phyloP scores from a whole-genome alignment of 352 stramenopile genomes.

The Lagenidium giganteum region DNA sequence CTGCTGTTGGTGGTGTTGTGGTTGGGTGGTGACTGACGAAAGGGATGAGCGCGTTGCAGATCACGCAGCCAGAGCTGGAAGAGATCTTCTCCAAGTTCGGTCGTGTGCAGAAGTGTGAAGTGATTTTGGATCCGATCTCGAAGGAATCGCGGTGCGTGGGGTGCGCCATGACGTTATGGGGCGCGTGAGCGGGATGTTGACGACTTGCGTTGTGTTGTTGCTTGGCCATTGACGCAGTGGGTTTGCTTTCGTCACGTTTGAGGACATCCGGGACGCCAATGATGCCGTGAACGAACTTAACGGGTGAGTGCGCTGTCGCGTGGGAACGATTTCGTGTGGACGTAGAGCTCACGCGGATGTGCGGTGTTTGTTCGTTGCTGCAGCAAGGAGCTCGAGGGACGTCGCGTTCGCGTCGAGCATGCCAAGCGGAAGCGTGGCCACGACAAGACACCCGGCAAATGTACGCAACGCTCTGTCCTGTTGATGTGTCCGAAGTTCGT shows the following conservation, averaged over 20 bases:
- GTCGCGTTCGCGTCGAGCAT: slow-evolving; percentile 70
- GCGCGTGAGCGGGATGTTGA: background rate
- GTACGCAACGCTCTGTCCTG: slow-evolving; percentile 36
- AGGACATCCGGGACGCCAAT: slow-evolving; percentile 68
- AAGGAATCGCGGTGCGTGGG: slow-evolving; percentile 53
- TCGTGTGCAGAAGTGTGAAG: slow-evolving; percentile 65
- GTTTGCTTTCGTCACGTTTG: slow-evolving; percentile 76
- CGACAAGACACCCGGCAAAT: slow-evolving; percentile 81
- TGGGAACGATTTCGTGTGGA: too few relatives aligned
- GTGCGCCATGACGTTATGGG: background rate
- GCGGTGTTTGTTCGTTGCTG: slow-evolving; percentile 2
- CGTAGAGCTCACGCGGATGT: slow-evolving; percentile 1
- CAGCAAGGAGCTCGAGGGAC: slow-evolving; percentile 73
- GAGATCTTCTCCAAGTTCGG: slow-evolving; percentile 75
- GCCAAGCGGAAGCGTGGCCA: slow-evolving; percentile 77
- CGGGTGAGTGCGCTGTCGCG: slow-evolving; percentile 61
- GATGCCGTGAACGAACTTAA: slow-evolving; percentile 79
- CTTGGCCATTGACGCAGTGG: slow-evolving; percentile 23
- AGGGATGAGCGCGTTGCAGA: slow-evolving; percentile 17
- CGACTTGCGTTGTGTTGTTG: background rate
- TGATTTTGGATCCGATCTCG: slow-evolving; percentile 78
- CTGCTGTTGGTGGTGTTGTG: background rate
- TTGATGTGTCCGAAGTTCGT: background rate
- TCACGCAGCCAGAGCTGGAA: slow-evolving; percentile 48
- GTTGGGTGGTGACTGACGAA: background rate